Percentiles rank a stretch among this genome's conserved stretches.
phyloP scores from a whole-genome alignment of 2,329 filamentous ascomycete genomes.

The Sclerotinia subarctica region DNA sequence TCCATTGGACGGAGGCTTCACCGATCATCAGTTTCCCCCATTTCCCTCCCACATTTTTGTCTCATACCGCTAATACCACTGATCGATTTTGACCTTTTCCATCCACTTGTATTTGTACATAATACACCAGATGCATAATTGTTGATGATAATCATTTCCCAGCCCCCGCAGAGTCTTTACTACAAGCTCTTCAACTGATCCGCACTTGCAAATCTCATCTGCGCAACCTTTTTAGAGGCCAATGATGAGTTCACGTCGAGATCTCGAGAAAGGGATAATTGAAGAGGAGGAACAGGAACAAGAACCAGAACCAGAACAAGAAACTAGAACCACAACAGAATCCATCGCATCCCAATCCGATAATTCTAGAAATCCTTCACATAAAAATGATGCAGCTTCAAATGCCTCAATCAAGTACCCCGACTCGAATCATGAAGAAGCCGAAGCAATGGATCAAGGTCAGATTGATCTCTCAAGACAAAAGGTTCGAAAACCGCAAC shows the following conservation, averaged over 20 bases:
- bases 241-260: conserved; percentile 24
- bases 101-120: conserved; percentile 10
- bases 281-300: conserved; percentile 23
- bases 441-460: conserved; percentile 34
- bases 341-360: conserved; percentile 28
- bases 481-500: conserved; percentile 22
- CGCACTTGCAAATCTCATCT: neutral
- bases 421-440: conserved; percentile 34
- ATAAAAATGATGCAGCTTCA: conserved; percentile 14
- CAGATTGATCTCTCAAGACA: conserved; percentile 33
- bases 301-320: neutral
- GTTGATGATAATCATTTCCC: conserved; percentile 9
- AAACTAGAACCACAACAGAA: conserved; percentile 22
- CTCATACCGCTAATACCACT: conserved; percentile 3
- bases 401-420: conserved; percentile 26
- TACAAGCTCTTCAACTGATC: conserved; percentile 13
- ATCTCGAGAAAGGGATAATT: conserved; percentile 25
- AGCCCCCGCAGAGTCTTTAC: conserved; percentile 17
- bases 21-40: conserved; percentile 15
- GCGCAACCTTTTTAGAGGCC: conserved; percentile 11
- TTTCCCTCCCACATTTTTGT: neutral
- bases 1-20: conserved; percentile 10
- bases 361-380: conserved; percentile 23
- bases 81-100: neutral
- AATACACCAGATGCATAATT: conserved; percentile 14